A percentile compares a stretch with the other conserved stretches of the same genome.
These are phyloP conservation scores for Graphilbum ipis-grandicollis DNA, from an alignment of 2,329 filamentous ascomycete genomes.

Conservation along the genomic window DNA sequence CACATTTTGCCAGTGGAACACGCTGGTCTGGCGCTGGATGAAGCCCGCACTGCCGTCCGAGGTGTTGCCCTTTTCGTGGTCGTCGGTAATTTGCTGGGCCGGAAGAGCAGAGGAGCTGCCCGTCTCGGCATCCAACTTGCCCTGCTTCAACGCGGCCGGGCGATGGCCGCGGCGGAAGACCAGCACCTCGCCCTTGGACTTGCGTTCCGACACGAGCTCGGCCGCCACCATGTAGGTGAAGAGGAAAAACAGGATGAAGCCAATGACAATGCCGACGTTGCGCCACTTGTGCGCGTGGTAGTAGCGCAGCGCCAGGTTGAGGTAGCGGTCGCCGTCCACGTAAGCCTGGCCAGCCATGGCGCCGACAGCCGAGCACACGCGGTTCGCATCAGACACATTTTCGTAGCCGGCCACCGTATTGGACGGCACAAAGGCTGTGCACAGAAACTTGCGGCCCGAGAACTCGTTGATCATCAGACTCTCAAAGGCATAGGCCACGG, in stretches of 20 bases:
- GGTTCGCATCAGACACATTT: conserved; percentile 19
- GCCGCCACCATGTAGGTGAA: conserved; percentile 44
- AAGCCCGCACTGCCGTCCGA: conserved; percentile 25
- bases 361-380: conserved; percentile 43
- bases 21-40: conserved; percentile 43
- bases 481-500: conserved; percentile 67
- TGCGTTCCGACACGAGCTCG: conserved; percentile 47
- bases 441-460: conserved; percentile 39
- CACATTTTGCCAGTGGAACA: conserved; percentile 77
- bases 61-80: background rate
- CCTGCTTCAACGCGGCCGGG: conserved; percentile 38
- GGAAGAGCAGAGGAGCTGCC: too few species aligned
- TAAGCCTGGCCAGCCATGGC: conserved; percentile 29
- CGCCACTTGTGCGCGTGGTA: conserved; percentile 44
- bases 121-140: conserved; percentile 42
- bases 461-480: conserved; percentile 75
- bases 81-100: background rate
- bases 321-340: conserved; percentile 42
- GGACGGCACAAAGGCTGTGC: conserved; percentile 27
- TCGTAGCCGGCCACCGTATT: conserved; percentile 18
- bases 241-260: conserved; percentile 45
- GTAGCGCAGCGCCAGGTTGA: conserved; percentile 37
- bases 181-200: conserved; percentile 61
- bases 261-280: conserved; percentile 53
- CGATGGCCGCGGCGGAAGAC: conserved; percentile 56